Conservation (phyloP, 2,329 filamentous ascomycete species). For the Hypomyces perniciosus region DNA sequence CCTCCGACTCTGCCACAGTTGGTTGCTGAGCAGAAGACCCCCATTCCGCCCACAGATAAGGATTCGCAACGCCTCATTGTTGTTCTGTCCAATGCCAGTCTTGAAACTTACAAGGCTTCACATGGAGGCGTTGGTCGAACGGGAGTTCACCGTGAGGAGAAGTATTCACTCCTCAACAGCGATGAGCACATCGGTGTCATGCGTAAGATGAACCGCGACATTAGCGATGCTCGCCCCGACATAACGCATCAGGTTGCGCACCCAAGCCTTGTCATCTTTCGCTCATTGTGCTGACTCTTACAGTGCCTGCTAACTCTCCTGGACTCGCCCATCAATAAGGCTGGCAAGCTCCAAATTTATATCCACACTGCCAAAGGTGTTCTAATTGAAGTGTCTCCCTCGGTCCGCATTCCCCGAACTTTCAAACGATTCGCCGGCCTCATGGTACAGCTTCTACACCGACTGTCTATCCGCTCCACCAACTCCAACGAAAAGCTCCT, state of each 20-base stretch:
- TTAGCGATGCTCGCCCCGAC: conserved; percentile 93
- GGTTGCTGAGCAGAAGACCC: conserved; percentile 83
- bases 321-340: conserved; percentile 98
- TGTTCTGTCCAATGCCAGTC: conserved; percentile 90
- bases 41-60: conserved; percentile 82
- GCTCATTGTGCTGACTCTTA: conserved; percentile 41
- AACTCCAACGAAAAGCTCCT: conserved; percentile 97
- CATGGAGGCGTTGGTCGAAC: conserved; percentile 61
- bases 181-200: conserved; percentile 99
- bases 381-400: conserved; percentile 95
- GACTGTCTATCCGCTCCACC: conserved; percentile 90
- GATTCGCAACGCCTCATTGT: conserved; percentile 89
- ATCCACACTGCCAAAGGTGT: conserved; percentile 97
- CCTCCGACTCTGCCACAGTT: conserved; percentile 86
- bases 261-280: conserved; percentile 26
- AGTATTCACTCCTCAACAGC: conserved; percentile 96
- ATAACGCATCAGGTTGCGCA: conserved; percentile 88
- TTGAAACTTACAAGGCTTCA: conserved; percentile 94
- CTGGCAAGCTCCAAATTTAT: conserved; percentile 94
- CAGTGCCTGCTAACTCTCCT: conserved; percentile 95
- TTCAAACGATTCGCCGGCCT: conserved; percentile 98
- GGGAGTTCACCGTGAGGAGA: conserved; percentile 72
- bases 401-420: conserved; percentile 92
- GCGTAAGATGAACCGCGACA: conserved; percentile 99
- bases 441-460: conserved; percentile 96